Conservation (phyloP, 345 rosid species). For the Salix purpurea region DNA sequence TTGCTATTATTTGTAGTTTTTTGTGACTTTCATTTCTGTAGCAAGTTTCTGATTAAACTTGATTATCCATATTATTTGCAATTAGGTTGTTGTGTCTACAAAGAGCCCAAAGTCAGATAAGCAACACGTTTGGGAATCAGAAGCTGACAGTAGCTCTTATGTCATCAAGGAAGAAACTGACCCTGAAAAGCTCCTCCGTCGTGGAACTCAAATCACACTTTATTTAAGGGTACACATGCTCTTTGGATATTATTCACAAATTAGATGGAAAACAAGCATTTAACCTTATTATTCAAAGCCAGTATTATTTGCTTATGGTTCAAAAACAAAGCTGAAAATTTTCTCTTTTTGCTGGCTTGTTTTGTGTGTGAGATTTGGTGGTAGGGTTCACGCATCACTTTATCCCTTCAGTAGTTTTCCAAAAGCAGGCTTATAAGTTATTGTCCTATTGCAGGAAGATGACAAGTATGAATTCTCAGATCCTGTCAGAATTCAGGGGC, state of each 20-base stretch:
- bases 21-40: background rate
- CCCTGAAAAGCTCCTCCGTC: slow-evolving; percentile 63
- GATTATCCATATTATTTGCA: slow-evolving; percentile 5
- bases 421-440: background rate
- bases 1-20: background rate
- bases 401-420: background rate
- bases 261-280: background rate
- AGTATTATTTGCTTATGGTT: background rate
- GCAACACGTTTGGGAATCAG: slow-evolving; percentile 93
- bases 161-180: slow-evolving; percentile 83
- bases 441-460: slow-evolving; percentile 54
- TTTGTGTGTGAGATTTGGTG: background rate
- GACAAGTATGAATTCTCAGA: slow-evolving; percentile 89
- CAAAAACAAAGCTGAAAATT: background rate
- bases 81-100: slow-evolving; percentile 86
- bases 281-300: background rate
- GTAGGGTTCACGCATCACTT: background rate
- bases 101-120: slow-evolving; percentile 94
- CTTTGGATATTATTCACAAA: background rate
- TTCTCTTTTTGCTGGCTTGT: background rate
- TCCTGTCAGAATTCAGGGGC: slow-evolving; percentile 63
- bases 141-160: slow-evolving; percentile 85
- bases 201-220: slow-evolving; percentile 93
- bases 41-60: slow-evolving; percentile 6
- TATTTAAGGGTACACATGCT: slow-evolving; percentile 57